A percentile compares a stretch with the other conserved stretches of the same genome.
These are phyloP conservation scores for Achaetomium macrosporum DNA, from an alignment of 2,329 filamentous ascomycete species.

Conservation along the genomic window DNA sequence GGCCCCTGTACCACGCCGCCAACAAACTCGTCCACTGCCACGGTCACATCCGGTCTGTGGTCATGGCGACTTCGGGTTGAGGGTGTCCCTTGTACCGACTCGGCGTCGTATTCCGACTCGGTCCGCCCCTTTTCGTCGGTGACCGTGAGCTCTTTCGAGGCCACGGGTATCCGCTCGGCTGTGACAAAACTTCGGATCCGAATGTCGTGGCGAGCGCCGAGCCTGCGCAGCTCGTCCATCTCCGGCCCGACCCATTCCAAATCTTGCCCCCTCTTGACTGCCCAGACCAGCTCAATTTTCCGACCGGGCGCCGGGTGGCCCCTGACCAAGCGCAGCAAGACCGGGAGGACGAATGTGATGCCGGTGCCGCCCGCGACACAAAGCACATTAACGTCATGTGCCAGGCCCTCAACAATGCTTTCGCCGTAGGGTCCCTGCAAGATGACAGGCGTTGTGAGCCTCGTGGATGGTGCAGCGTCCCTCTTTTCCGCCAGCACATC, in stretches of 20 bases:
- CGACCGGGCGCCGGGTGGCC: constrained; percentile 31
- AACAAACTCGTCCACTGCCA: constrained; percentile 45
- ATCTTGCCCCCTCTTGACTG: constrained; percentile 49
- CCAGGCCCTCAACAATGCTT: constrained; percentile 38
- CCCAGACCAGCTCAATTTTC: constrained; percentile 60
- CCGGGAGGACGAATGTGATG: constrained; percentile 50
- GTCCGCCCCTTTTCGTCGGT: constrained; percentile 18
- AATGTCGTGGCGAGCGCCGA: constrained; percentile 37
- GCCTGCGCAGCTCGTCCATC: constrained; percentile 40
- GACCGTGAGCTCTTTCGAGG: constrained; percentile 18
- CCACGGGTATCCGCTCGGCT: constrained; percentile 36
- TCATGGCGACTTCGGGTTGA: constrained; percentile 8
- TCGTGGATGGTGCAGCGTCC: constrained; percentile 14
- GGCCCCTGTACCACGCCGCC: constrained; percentile 40
- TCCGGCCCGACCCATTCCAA: constrained; percentile 55
- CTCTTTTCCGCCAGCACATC: constrained; percentile 37
- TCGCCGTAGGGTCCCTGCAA: constrained; percentile 60
- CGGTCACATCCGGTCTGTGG: constrained; percentile 40
- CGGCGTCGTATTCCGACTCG: constrained; percentile 21
- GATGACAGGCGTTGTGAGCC: constrained; percentile 47
- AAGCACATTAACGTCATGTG: constrained; percentile 42
- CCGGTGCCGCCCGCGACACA: constrained; percentile 54
- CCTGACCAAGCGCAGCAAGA: constrained; percentile 37
- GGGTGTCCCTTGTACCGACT: constrained; percentile 12
- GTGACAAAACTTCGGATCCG: constrained; percentile 56